A percentile compares a stretch with the other conserved stretches of the same genome.
Evolutionary conservation across 1,284 basidiomycete species (phyloP).

Genomic region (Microbotryum lychnidis-dioicae): DNA sequence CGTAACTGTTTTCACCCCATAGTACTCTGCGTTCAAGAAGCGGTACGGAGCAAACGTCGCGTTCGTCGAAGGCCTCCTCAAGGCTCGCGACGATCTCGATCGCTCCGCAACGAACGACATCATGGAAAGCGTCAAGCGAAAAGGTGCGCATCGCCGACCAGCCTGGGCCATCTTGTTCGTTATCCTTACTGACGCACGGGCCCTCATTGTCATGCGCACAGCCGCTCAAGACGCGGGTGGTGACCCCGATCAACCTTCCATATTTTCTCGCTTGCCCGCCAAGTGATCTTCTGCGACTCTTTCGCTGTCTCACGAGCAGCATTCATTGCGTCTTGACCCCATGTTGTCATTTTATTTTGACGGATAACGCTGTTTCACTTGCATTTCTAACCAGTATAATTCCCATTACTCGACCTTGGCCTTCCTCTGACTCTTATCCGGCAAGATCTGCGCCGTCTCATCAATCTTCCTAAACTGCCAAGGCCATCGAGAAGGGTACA

Average conservation of each 20-base stretch:
- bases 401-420: neutral
- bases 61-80: slow-evolving; percentile 85
- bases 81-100: slow-evolving; percentile 82
- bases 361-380: neutral
- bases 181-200: neutral
- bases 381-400: neutral
- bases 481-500: slow-evolving; percentile 87
- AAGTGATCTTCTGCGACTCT: slow-evolving; percentile 12
- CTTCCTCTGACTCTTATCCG: slow-evolving; percentile 5
- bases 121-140: slow-evolving; percentile 88
- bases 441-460: slow-evolving; percentile 40
- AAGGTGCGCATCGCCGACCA: slow-evolving; percentile 43
- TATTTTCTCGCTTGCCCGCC: slow-evolving; percentile 25
- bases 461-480: slow-evolving; percentile 97
- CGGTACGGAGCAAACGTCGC: slow-evolving; percentile 84
- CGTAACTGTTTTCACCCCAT: no score
- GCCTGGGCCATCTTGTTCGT: neutral
- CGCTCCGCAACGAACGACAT: slow-evolving; percentile 76
- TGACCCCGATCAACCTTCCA: slow-evolving; percentile 20
- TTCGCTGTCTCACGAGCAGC: neutral
- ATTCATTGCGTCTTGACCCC: neutral
- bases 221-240: no score
- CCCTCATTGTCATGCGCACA: slow-evolving; percentile 8
- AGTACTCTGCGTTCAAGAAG: slow-evolving; percentile 77
- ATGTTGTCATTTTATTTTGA: neutral